Evolutionary conservation across 1,139 yeast genomes (phyloP).

Genomic region (Yamadazyma mexicana): DNA sequence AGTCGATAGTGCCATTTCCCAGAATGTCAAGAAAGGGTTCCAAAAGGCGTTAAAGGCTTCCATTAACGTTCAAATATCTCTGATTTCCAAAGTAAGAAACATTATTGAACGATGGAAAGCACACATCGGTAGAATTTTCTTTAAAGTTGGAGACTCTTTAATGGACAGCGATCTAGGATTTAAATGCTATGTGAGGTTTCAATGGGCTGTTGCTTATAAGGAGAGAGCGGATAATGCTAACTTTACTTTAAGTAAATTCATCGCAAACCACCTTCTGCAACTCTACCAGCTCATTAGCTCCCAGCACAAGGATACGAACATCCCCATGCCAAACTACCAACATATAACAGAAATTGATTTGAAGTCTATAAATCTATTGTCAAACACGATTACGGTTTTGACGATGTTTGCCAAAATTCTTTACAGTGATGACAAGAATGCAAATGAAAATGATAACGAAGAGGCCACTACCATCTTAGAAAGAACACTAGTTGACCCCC

Average conservation of each 20-base stretch:
- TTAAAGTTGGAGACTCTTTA: not conserved
- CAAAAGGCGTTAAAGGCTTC: constrained; percentile 24
- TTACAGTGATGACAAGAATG: constrained; percentile 28
- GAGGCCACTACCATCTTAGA: constrained; percentile 59
- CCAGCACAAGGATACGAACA: constrained; percentile 9
- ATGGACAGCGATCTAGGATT: not conserved
- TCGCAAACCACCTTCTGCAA: constrained; percentile 19
- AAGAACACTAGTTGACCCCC: constrained; percentile 39
- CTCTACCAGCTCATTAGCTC: constrained; percentile 22
- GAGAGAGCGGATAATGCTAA: constrained; percentile 32
- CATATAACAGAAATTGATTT: constrained; percentile 60
- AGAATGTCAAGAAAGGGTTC: constrained; percentile 19
- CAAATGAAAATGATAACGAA: constrained; percentile 28
- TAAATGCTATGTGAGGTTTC: constrained; percentile 21
- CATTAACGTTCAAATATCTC: constrained; percentile 30
- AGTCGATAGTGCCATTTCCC: constrained; percentile 19
- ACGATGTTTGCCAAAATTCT: constrained; percentile 64
- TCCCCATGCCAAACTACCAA: constrained; percentile 47
- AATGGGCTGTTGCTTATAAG: constrained; percentile 36
- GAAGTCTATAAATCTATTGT: constrained; percentile 55
- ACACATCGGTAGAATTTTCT: constrained; percentile 12
- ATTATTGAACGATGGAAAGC: constrained; percentile 41
- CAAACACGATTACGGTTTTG: constrained; percentile 66
- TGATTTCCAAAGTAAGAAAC: constrained; percentile 37
- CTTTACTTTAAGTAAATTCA: constrained; percentile 31